phyloP scores from a whole-genome alignment of 345 rosid genomes.

The Ceriops tagal region DNA sequence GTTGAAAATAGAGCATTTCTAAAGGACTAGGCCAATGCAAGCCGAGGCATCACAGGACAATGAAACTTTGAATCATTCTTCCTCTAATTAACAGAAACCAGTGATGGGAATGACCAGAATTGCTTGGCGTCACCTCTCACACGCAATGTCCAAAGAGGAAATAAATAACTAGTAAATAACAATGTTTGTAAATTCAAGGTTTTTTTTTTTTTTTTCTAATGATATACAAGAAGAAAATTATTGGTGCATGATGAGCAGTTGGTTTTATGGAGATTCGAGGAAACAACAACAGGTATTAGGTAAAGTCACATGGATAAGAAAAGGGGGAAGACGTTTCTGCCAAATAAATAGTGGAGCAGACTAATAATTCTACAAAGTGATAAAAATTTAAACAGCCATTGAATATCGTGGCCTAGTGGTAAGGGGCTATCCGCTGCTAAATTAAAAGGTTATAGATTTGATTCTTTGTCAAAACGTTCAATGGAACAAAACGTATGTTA shows the following conservation, averaged over 20 bases:
- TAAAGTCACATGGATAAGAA: slow-evolving; percentile 25
- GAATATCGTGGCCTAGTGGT: no score
- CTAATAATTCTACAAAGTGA: slow-evolving; percentile 5
- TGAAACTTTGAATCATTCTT: slow-evolving; percentile 19
- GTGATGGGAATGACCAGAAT: slow-evolving; percentile 20
- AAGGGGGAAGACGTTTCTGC: not conserved
- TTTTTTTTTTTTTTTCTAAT: not conserved
- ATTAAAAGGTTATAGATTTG: no score
- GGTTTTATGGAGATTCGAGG: slow-evolving; percentile 21
- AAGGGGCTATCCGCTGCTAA: no score
- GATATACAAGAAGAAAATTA: no score
- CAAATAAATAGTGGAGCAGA: not conserved
- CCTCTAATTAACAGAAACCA: slow-evolving; percentile 29
- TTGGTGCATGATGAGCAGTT: slow-evolving; percentile 13
- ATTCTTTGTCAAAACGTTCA: no score
- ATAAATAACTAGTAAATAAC: slow-evolving; percentile 9
- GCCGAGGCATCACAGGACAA: slow-evolving; percentile 9
- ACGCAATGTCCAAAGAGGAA: slow-evolving; percentile 13
- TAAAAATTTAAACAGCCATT: slow-evolving; percentile 4
- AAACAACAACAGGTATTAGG: slow-evolving; percentile 18
- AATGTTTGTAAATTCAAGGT: not conserved
- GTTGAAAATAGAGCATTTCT: slow-evolving; percentile 13
- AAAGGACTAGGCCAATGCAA: slow-evolving; percentile 12
- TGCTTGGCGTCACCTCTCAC: slow-evolving; percentile 22
- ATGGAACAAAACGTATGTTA: no score